Percentiles rank a stretch among this genome's conserved stretches.
phyloP scores from a whole-genome alignment of 1,284 basidiomycete species.

The Coriolopsis trogii region DNA sequence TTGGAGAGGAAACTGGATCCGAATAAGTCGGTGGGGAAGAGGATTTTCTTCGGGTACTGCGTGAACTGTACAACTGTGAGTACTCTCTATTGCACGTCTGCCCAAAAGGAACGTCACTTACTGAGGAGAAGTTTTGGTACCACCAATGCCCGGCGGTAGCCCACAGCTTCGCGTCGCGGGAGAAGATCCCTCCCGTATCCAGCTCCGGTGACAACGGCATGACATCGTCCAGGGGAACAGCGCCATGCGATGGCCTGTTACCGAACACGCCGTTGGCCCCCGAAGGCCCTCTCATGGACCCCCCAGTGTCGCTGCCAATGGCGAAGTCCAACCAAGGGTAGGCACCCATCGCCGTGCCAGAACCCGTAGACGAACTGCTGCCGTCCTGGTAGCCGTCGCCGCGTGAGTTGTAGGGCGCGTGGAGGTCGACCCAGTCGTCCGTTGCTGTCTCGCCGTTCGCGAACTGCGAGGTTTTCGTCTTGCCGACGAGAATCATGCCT shows the following conservation, averaged over 20 bases:
- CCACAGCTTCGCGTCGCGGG: slow-evolving; percentile 34
- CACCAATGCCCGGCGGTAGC: slow-evolving; percentile 33
- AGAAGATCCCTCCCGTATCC: slow-evolving; percentile 37
- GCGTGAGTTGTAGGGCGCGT: slow-evolving; percentile 55
- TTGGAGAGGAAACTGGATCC: slow-evolving; percentile 33
- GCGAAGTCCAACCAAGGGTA: slow-evolving; percentile 44
- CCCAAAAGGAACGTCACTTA: slow-evolving; percentile 7
- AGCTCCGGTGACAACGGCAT: slow-evolving; percentile 42
- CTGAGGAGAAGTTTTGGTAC: slow-evolving; percentile 34
- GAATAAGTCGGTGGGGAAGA: slow-evolving; percentile 38
- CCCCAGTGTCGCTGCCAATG: slow-evolving; percentile 46
- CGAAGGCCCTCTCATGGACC: slow-evolving; percentile 45
- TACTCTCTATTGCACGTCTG: no score
- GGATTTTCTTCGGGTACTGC: slow-evolving; percentile 37
- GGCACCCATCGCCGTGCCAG: slow-evolving; percentile 41
- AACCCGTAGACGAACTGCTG: slow-evolving; percentile 43
- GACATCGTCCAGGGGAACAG: slow-evolving; percentile 40
- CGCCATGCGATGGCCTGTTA: slow-evolving; percentile 40
- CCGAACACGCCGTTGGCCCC: slow-evolving; percentile 44
- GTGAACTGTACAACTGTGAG: slow-evolving; percentile 32
- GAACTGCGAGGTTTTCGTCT: slow-evolving; percentile 58
- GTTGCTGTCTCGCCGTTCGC: slow-evolving; percentile 58
- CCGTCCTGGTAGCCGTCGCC: slow-evolving; percentile 54
- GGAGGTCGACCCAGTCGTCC: slow-evolving; percentile 53
- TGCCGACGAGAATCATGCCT: slow-evolving; percentile 54